phyloP scores from a whole-genome alignment of 1,284 basidiomycete genomes.

The Ceratobasidium sp. region DNA sequence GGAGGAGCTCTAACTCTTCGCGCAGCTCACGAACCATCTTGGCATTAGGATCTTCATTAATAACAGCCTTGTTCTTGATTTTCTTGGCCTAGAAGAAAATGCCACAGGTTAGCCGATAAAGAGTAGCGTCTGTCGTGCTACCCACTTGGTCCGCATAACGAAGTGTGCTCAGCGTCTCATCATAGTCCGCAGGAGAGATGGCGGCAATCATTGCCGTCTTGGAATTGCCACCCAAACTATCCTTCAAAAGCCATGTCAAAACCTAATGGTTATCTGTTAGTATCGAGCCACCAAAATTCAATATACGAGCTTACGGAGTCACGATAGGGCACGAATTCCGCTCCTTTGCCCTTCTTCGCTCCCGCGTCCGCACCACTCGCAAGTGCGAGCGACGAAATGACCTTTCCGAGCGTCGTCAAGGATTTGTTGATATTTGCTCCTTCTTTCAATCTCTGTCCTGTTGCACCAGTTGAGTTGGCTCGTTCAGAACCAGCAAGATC shows the following conservation, averaged over 20 bases:
- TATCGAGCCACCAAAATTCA: not conserved
- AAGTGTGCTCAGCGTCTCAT: conserved; percentile 93
- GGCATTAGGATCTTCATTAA: conserved; percentile 99
- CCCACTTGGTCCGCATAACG: conserved; percentile 88
- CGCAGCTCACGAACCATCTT: conserved; percentile 98
- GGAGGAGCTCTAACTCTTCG: conserved; percentile 91
- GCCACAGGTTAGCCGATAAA: not conserved
- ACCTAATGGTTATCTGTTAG: conserved; percentile 58
- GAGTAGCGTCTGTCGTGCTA: not conserved
- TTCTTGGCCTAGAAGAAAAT: conserved; percentile 77
- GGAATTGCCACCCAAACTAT: conserved; percentile 93
- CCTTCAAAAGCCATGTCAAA: conserved; percentile 96
- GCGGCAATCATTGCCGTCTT: conserved; percentile 99
- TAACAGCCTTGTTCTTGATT: conserved; percentile 99
- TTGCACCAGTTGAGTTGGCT: conserved; percentile 96
- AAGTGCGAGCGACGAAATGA: conserved; percentile 89
- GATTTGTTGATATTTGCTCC: conserved; percentile 99
- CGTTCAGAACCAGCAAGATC: conserved; percentile 98
- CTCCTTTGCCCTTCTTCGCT: conserved; percentile 82
- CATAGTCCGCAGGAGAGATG: conserved; percentile 96
- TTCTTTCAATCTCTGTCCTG: conserved; percentile 91
- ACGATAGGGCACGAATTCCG: conserved; percentile 92
- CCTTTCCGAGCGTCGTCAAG: conserved; percentile 94
- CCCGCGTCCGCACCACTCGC: conserved; percentile 74
- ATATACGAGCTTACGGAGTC: conserved; percentile 70